Conservation (phyloP, 768 basidiomycete species). For the Collybia sp. region DNA sequence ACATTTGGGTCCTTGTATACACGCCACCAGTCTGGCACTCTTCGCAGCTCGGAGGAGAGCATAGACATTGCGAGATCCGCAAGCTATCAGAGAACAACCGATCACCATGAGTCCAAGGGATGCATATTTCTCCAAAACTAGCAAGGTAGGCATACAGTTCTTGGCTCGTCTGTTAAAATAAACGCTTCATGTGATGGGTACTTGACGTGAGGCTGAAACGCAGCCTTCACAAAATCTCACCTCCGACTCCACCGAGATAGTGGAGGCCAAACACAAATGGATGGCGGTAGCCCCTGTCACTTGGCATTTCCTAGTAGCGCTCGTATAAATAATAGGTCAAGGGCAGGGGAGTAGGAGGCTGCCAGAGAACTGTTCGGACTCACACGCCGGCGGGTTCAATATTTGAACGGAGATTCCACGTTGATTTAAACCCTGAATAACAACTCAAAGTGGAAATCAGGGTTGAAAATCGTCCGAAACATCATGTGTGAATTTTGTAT, state of each 20-base stretch:
- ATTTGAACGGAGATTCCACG: too few species aligned
- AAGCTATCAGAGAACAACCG: constrained; percentile 23
- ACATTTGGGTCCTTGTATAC: constrained; percentile 16
- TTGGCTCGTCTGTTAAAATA: background rate
- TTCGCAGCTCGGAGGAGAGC: constrained; percentile 38
- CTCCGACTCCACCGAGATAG: constrained; percentile 42
- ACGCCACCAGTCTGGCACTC: constrained; percentile 37
- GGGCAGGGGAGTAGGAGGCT: constrained; percentile 5
- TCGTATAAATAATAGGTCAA: too few species aligned
- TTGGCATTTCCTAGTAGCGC: too few species aligned
- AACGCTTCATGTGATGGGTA: too few species aligned
- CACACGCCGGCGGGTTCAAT: too few species aligned
- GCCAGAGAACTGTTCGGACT: too few species aligned
- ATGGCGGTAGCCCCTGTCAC: constrained; percentile 37
- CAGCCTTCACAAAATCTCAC: constrained; percentile 12
- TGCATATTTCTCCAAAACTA: too few species aligned
- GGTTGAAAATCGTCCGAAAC: too few species aligned
- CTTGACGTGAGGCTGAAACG: background rate
- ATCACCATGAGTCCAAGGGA: too few species aligned
- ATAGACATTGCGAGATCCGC: constrained; percentile 45
- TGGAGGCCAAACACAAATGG: constrained; percentile 42
- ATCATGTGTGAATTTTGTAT: too few species aligned
- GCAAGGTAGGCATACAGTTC: background rate
- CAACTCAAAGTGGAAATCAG: too few species aligned
- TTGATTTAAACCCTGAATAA: too few species aligned